Evolutionary conservation across 2,329 filamentous ascomycete genomes (phyloP).

Genomic region (Chlorencoelia australis): DNA sequence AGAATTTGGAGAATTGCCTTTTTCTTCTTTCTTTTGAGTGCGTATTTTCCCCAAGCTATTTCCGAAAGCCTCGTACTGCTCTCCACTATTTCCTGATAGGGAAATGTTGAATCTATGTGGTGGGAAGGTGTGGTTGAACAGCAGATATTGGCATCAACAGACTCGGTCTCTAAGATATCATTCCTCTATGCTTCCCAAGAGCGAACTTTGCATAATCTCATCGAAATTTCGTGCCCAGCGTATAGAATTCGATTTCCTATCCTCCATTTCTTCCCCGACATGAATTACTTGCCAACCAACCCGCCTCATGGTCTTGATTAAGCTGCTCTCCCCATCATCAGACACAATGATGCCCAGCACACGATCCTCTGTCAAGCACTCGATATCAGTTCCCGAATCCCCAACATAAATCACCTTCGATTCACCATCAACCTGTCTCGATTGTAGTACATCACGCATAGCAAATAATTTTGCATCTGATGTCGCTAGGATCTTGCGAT

Average conservation of each 20-base stretch:
- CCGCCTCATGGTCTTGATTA: conserved; percentile 14
- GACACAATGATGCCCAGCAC: conserved; percentile 18
- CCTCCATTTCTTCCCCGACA: conserved; percentile 10
- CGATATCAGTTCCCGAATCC: conserved; percentile 25
- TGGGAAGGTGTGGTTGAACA: too few species aligned
- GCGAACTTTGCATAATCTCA: conserved; percentile 14
- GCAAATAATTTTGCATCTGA: conserved; percentile 19
- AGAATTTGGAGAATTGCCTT: too few species aligned
- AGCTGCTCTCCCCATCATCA: conserved; percentile 10
- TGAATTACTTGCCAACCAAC: conserved; percentile 11
- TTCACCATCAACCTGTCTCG: conserved; percentile 2
- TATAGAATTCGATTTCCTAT: neutral
- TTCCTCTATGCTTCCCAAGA: neutral
- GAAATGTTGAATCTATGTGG: too few species aligned
- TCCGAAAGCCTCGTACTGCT: too few species aligned
- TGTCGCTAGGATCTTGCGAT: conserved; percentile 11
- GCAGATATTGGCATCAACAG: too few species aligned
- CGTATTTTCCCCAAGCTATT: too few species aligned
- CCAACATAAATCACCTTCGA: conserved; percentile 21
- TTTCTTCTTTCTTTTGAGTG: too few species aligned
- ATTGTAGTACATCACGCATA: conserved; percentile 13
- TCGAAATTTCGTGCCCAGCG: conserved; percentile 18
- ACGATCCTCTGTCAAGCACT: conserved; percentile 19
- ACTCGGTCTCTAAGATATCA: too few species aligned
- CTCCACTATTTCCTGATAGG: too few species aligned